phyloP scores from a whole-genome alignment of 1,284 basidiomycete species.

The Stereum hirsutum region DNA sequence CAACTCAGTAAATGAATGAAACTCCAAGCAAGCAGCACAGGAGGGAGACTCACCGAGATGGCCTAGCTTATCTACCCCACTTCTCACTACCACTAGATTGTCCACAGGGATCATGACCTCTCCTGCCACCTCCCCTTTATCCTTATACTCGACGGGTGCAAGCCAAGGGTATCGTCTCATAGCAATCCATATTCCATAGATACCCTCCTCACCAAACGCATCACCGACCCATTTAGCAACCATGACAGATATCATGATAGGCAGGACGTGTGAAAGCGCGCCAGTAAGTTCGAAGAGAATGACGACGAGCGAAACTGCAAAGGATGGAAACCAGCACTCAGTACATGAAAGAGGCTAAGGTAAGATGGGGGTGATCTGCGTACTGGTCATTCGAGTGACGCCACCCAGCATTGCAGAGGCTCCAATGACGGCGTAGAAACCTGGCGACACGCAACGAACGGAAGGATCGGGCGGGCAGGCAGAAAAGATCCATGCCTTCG shows the following conservation, averaged over 20 bases:
- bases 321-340: background rate
- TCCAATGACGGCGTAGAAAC: constrained; percentile 79
- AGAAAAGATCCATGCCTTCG: constrained; percentile 57
- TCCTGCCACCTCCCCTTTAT: constrained; percentile 52
- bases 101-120: constrained; percentile 51
- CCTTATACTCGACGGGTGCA: constrained; percentile 58
- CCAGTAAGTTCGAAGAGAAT: constrained; percentile 72
- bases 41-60: constrained; percentile 32
- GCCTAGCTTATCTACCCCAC: constrained; percentile 29
- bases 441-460: constrained; percentile 64
- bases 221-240: constrained; percentile 71
- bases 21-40: background rate
- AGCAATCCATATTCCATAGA: constrained; percentile 67
- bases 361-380: too few species aligned
- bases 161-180: constrained; percentile 69
- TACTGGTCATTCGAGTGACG: constrained; percentile 75
- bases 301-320: constrained; percentile 66
- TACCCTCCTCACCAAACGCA: constrained; percentile 63
- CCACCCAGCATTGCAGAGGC: constrained; percentile 76
- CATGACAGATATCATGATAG: constrained; percentile 74
- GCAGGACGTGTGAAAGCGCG: constrained; percentile 67
- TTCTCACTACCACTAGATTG: constrained; percentile 40
- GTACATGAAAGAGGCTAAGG: constrained; percentile 2
- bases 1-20: constrained; percentile 17
- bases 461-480: constrained; percentile 64